Evolutionary conservation across 2,329 filamentous ascomycete species (phyloP), one percentile per base, ranked within the genome.

Genomic region (Colletotrichum truncatum): DNA sequence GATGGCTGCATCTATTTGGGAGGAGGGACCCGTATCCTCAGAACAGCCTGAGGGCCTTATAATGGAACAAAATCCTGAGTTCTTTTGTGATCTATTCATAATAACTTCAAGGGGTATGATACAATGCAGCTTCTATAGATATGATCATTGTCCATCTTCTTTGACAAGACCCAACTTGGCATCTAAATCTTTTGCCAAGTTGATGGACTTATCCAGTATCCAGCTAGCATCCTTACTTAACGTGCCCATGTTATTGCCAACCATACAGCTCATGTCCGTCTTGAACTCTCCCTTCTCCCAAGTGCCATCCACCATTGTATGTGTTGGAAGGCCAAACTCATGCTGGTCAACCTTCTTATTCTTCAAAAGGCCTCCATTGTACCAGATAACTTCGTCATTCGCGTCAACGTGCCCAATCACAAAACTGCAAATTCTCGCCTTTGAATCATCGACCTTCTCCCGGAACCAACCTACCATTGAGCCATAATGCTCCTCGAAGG

Each of bases 361-460:
- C 71, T 80, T 81, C 4, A 81, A 65, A 10, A 82, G 57, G 3
- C 80, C 76, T 14, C 80, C 80, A 46, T 81, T 82, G 18, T 78
- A 81, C 80, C 80, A 82, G 0, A 82, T 64, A 3, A 81, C 67
- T 3, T 70, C 70, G n/a, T 77, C 74, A 0, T 67, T 54, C 11
- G 76, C 73, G 66, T 83, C 81, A 3, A 78, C 69, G 62, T 83
- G 81, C 0, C 78, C 79, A 48, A 82, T 81, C 2, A 75, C 74
- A 28, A 77, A 78, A 65, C 79, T 79, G 73, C 80, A 82, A 3
- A 82, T 67, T 6, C 71, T 71, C 34, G 59, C 49, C 2, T 63
- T 60, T 0, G 57, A 48, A 12, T 61, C 14, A 0, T 23, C 39
- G 3, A 16, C 28, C 1, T 32, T 16, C 1, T 66, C 58, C 30